phyloP scores from a whole-genome alignment of 208 protist species.

The Phytomonas francai region DNA sequence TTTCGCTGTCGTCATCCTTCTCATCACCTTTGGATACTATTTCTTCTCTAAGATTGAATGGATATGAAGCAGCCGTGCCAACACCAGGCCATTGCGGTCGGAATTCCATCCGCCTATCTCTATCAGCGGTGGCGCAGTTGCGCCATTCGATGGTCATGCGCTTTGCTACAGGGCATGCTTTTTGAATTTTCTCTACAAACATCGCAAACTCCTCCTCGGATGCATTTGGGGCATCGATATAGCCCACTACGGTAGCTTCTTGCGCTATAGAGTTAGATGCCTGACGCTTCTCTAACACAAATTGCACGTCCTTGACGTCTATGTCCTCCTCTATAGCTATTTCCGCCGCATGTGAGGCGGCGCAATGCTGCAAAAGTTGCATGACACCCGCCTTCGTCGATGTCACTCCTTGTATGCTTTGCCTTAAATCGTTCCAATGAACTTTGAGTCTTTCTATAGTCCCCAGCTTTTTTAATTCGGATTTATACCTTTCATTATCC shows the following conservation, averaged over 20 bases:
- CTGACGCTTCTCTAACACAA: slow-evolving; percentile 59
- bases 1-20: no score
- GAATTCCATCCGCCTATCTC: no score
- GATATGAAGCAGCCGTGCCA: no score
- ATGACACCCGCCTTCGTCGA: slow-evolving; percentile 60
- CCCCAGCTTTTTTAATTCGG: slow-evolving; percentile 1
- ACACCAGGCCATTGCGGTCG: no score
- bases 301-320: slow-evolving; percentile 67
- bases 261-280: slow-evolving; percentile 16
- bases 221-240: slow-evolving; percentile 72
- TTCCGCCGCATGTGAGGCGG: slow-evolving; percentile 77
- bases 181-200: slow-evolving; percentile 67
- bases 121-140: slow-evolving; percentile 7
- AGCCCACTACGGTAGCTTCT: slow-evolving; percentile 70
- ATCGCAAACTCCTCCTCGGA: slow-evolving; percentile 63
- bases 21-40: no score
- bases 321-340: slow-evolving; percentile 75
- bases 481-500: slow-evolving; percentile 1
- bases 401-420: slow-evolving; percentile 33
- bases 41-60: no score
- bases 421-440: slow-evolving; percentile 13
- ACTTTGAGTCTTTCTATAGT: slow-evolving; percentile 25
- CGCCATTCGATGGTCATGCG: slow-evolving; percentile 59
- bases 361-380: slow-evolving; percentile 78
- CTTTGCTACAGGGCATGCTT: slow-evolving; percentile 64